Conservation (phyloP, 2,329 filamentous ascomycete species). For the Boeremia lycopersici region DNA sequence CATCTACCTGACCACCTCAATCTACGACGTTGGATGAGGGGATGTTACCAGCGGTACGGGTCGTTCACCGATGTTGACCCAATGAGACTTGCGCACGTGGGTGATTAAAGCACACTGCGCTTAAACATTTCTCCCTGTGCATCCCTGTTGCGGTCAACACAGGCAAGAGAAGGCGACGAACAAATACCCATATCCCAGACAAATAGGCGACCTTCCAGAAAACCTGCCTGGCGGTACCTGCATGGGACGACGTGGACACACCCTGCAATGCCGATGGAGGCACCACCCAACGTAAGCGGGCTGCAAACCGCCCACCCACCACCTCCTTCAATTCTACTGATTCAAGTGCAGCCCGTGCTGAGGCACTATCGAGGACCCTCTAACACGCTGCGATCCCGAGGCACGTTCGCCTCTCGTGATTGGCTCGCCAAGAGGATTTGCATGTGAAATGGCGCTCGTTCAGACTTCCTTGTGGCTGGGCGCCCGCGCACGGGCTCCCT, state of each 20-base stretch:
- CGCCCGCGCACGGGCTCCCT: slow-evolving; percentile 1
- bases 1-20: not conserved
- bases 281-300: slow-evolving; percentile 3
- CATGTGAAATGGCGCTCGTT: slow-evolving; percentile 11
- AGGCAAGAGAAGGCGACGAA: slow-evolving; percentile 3
- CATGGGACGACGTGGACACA: not conserved
- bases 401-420: not conserved
- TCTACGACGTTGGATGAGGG: not conserved
- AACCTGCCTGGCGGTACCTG: slow-evolving; percentile 8
- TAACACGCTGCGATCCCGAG: slow-evolving; percentile 12
- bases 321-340: slow-evolving; percentile 9
- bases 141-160: slow-evolving; percentile 1
- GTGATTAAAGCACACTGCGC: not conserved
- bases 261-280: slow-evolving; percentile 4
- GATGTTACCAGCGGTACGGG: not conserved
- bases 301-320: slow-evolving; percentile 1
- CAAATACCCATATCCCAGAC: slow-evolving; percentile 4
- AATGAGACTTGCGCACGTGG: slow-evolving; percentile 9
- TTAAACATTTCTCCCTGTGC: not conserved
- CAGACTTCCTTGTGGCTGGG: not conserved
- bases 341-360: slow-evolving; percentile 5
- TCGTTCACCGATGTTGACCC: slow-evolving; percentile 6
- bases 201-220: not conserved
- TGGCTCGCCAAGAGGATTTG: slow-evolving; percentile 6
- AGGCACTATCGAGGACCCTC: slow-evolving; percentile 9